Base-by-base conservation (phyloP, 495 filamentous ascomycete genomes). In the Penicillium bialowiezense region DNA sequence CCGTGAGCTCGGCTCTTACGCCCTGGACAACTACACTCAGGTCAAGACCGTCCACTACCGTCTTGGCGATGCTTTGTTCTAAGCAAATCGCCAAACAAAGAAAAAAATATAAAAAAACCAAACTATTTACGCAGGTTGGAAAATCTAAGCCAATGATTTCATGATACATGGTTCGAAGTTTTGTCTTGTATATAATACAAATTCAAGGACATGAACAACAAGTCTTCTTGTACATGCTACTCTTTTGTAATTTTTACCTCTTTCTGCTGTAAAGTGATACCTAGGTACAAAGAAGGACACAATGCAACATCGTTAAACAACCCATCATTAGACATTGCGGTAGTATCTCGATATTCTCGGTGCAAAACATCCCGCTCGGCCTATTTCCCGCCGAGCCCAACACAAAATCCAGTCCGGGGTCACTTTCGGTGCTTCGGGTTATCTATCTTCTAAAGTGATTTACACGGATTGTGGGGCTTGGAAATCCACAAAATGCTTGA, bases 1-100 rank as follows among this genome's bases (percentile, higher is more conserved):
- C 49, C 88, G 93, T 58, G 93, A 98, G 73, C 79, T 97, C 29
- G 93, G 93, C 55, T 90, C 95, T 77, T 91, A 86, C 44, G 93
- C 91, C 7, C 71, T 98, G 40, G 85, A 85, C 50, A 96, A 96
- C 79, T 97, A 97, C 73, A 91, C 85, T 34, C 88, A 98, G 74
- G 70, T 79, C 56, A 87, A 87, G 80, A 79, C 84, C 14, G 84
- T 87, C 23, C 73, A 70, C 58, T 82, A 81, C 65, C 72, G 80
- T 55, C 69, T 86, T 52, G 81, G 80, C 21, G 82, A 83, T 65
- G 82, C 82, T 52, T 68, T 83, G 36, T 86, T 86, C 64, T 78
- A 70, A 67, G 55, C 5, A 40, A 5, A 15, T 23, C 5, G 8
- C 23, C 23, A 26, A 38, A 19, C 15, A 32, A 26, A 8, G 12